phyloP scores from a whole-genome alignment of 2,329 filamentous ascomycete genomes.

The Leptographium radiaticola region DNA sequence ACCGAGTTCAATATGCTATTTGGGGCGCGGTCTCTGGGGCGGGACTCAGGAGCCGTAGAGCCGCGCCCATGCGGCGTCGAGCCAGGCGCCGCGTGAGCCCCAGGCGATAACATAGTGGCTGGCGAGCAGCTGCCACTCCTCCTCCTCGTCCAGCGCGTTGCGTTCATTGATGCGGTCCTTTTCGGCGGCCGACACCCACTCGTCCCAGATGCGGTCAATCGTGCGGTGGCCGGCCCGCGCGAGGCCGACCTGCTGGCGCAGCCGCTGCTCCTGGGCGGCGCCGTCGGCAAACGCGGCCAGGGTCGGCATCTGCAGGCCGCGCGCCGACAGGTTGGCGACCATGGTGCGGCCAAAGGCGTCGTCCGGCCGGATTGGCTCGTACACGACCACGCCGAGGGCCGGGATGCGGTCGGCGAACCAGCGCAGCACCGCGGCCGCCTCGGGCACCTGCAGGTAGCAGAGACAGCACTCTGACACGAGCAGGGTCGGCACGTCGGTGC shows the following conservation, averaged over 20 bases:
- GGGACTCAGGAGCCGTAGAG: background rate
- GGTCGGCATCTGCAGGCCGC: conserved; percentile 76
- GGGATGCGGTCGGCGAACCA: conserved; percentile 45
- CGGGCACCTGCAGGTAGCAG: conserved; percentile 62
- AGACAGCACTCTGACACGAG: conserved; percentile 92
- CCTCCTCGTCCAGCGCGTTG: conserved; percentile 87
- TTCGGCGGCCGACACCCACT: conserved; percentile 58
- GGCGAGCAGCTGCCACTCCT: conserved; percentile 82
- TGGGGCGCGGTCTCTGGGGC: too few relatives aligned
- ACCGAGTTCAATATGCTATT: too few relatives aligned
- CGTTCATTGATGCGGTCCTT: conserved; percentile 66
- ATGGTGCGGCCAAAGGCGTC: conserved; percentile 87
- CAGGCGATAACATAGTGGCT: conserved; percentile 83
- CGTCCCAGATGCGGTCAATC: conserved; percentile 53
- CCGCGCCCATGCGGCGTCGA: conserved; percentile 18
- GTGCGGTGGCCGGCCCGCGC: conserved; percentile 26
- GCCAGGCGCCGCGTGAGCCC: conserved; percentile 56
- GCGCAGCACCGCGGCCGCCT: conserved; percentile 50
- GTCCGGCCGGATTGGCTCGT: conserved; percentile 75
- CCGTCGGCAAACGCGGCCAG: conserved; percentile 59
- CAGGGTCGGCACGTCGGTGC: conserved; percentile 58
- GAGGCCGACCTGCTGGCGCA: conserved; percentile 53
- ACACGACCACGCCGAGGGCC: conserved; percentile 53
- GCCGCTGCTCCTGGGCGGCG: conserved; percentile 51
- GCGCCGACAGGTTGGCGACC: conserved; percentile 73